phyloP scores from a whole-genome alignment of 306 rosid genomes.

The Arachis hypogaea region DNA sequence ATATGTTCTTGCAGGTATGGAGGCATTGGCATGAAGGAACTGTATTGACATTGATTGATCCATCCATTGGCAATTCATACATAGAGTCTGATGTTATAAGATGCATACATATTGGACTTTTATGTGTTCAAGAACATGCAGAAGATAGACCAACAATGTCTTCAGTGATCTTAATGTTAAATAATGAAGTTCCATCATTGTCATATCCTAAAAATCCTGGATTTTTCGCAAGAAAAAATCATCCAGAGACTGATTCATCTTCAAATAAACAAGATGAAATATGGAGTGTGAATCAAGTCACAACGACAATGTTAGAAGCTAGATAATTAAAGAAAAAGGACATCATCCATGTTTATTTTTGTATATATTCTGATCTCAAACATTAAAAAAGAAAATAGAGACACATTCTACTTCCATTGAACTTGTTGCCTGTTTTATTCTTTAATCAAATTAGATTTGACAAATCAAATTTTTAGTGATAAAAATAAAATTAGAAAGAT shows the following conservation, averaged over 20 bases:
- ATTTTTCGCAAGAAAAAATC: conserved; percentile 55
- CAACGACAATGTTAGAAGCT: conserved; percentile 65
- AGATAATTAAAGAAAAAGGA: conserved; percentile 50
- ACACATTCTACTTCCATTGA: too few species aligned
- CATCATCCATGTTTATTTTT: background rate
- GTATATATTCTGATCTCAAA: too few species aligned
- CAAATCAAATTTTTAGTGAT: too few species aligned
- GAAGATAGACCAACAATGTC: conserved; percentile 66
- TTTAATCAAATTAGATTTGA: too few species aligned
- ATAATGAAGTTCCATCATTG: conserved; percentile 63
- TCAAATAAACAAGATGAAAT: conserved; percentile 67
- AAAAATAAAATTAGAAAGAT: too few species aligned
- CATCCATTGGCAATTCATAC: conserved; percentile 49
- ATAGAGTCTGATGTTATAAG: conserved; percentile 59
- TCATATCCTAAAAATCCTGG: conserved; percentile 74
- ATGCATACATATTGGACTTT: conserved; percentile 68
- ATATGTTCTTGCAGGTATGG: conserved; percentile 62
- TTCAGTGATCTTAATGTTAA: conserved; percentile 66
- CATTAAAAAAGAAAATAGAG: too few species aligned
- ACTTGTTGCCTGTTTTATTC: too few species aligned
- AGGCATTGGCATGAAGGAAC: conserved; percentile 64
- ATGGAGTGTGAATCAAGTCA: conserved; percentile 72
- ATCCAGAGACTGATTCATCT: conserved; percentile 56
- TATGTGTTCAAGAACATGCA: conserved; percentile 63
- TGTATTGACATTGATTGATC: conserved; percentile 60